Evolutionary conservation across 495 filamentous ascomycete species (phyloP), one percentile per base, ranked within the genome.

Genomic region (Neurospora sp.): DNA sequence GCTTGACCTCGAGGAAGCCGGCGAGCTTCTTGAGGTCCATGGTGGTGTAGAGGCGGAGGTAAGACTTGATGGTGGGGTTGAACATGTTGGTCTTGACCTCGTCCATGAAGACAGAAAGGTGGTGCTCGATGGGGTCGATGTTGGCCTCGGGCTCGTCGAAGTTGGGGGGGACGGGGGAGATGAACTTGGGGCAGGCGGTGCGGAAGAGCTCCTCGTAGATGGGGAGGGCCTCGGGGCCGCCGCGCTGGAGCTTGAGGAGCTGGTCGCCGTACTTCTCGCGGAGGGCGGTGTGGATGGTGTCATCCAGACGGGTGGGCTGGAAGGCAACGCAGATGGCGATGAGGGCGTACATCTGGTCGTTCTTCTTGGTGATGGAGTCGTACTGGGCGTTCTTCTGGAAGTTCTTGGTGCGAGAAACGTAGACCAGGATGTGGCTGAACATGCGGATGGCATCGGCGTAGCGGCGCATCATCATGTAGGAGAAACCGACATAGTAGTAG

Each of bases 381-480:
- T 97, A 98, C 83, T 94, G 94, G 37, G 94, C 91, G 81, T 91
- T 93, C 90, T 99, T 99, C 84, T 98, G 96, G 89, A 98, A 98
- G 86, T 98, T 98, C 91, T 99, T 99, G 78, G 96, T 99, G 74
- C 96, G 90, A 69, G 93, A 97, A 75, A 98, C 96, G 86, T 99
- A 99, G 84, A 99, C 92, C 81, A 99, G 88, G 83, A 99, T 99
- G 87, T 99, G 96, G 86, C 92, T 94, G 90, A 99, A 99, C 90
- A 97, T 95, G 87, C 95, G 93, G 84, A 98, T 97, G 82, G 96
- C 96, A 81, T 99, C 96, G 83, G 93, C 93, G 79, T 99, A 99
- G 79, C 96, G 92, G 82, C 95, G 94, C 93, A 98, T 94, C 96
- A 99, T 99, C 96, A 99, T 98, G 89, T 99, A 99, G 76, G 93